Base-by-base conservation (phyloP, 2,329 filamentous ascomycete genomes). In the Rosellinia necatrix region DNA sequence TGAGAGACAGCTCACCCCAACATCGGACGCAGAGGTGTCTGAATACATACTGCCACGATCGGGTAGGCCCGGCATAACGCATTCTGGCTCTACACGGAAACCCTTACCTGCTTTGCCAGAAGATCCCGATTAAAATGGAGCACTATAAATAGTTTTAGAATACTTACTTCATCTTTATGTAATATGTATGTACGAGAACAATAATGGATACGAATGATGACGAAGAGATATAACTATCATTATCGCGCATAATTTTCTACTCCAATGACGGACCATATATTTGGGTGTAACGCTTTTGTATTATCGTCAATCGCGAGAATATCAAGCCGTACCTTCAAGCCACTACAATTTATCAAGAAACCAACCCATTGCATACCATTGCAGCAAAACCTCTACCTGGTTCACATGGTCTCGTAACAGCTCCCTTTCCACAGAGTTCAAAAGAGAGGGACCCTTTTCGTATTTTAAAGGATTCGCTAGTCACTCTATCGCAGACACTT, bases 51-150 rank as follows among this genome's bases (percentile, higher is more conserved):
- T 55, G 2, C n/a, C 53, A 25, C 53, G 60, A 44, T 49, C 63
- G 21, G 51, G 63, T 42, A 62, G 64, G 47, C 59, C 64, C 25
- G 46, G 49, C 34, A 29, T 64, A 30, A 57, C 60, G 17, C 62
- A 62, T 44, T 53, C 58, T 24, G 59, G 63, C 22, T 59, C 63
- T 21, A 61, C 69, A 10, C 72, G 75, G 32, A 79, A 79, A 55
- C 76, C 76, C 3, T 66, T 80, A 2, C 78, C 75, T 44, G 73
- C 75, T 21, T 65, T 78, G 35, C 76, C 75, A 3, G 71, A 75
- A 59, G 70, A 76, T 53, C 66, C 68, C 2, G 66, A 66, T 46
- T 62, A 53, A 48, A n/a, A n/a, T 8, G 8, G 4, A 17, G 6
- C 10, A n/a, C 4, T 34, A 22, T 10, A 9, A 17, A 29, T n/a